Evolutionary conservation across 2,329 filamentous ascomycete genomes (phyloP).

Genomic region (Coniochaeta ligniaria): DNA sequence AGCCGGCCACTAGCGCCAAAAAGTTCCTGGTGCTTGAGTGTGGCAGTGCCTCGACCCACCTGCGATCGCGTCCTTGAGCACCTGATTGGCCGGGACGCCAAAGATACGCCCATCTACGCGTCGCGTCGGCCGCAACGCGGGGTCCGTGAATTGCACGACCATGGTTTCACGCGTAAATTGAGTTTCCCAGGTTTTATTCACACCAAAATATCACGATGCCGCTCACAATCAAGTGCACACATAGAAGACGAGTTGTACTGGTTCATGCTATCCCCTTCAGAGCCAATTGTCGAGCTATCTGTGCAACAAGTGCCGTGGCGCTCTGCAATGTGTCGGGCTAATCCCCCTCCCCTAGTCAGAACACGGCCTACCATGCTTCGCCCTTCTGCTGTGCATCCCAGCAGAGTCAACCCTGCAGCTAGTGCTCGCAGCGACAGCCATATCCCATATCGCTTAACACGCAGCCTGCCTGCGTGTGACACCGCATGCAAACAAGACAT

Average conservation of each 20-base stretch:
- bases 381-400: background rate
- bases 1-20: too few species aligned
- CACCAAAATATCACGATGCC: too few species aligned
- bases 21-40: too few species aligned
- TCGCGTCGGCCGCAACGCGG: background rate
- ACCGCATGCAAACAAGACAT: background rate
- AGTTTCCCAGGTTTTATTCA: background rate
- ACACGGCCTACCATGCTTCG: background rate
- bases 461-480: background rate
- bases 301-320: background rate
- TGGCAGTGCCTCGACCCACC: background rate
- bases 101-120: background rate
- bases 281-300: background rate
- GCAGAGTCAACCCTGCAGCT: background rate
- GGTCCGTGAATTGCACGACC: background rate
- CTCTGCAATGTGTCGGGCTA: background rate
- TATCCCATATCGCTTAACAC: background rate
- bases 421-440: background rate
- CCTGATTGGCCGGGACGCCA: background rate
- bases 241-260: background rate
- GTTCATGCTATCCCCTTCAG: background rate
- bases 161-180: background rate
- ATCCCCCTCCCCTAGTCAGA: background rate
- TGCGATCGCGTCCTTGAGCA: background rate
- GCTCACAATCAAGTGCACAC: background rate